Evolutionary conservation across 1,284 basidiomycete genomes (phyloP), one percentile per base, ranked within the genome.

Genomic region (Pulveroboletus sp.): DNA sequence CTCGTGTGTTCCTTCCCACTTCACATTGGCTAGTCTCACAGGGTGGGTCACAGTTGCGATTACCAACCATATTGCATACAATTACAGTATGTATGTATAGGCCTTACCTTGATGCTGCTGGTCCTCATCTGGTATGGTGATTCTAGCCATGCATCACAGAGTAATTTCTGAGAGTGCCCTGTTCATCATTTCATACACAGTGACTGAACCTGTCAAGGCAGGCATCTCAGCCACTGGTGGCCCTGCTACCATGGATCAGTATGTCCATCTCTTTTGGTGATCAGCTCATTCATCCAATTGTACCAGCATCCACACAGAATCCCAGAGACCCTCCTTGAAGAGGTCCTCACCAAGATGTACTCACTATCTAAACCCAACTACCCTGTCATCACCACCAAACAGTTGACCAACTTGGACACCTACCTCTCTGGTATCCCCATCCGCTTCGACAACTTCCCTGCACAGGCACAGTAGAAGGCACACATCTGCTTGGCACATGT

Each of bases 301-400:
- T n/a, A n/a, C 40, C 35, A 43, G 29, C 36, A 19, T n/a, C 4
- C n/a, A n/a, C 19, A 10, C 13, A 73, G 74, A 65, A 77, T 84
- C 66, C 62, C 73, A 50, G 84, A 87, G 73, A 86, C 82, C 5
- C 78, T 84, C 41, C 59, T 79, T 15, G 68, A 73, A 1, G 81
- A 84, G 33, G 69, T 86, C 52, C 74, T 85, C 39, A 61, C 65
- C 54, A 82, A 83, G 71, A 79, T 86, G 79, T 67, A 81, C 68
- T 82, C 79, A 1, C 73, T 74, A 7, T 46, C 70, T 5, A 75
- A 73, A 55, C 67, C 74, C 39, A 65, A 69, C 32, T 79, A 80
- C 71, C 81, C 81, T 29, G 58, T 78, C 58, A 70, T 84, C 63
- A 70, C 67, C 6, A 75, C 78, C 45, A 62, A 72, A 11, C 69